These are phyloP conservation scores for Cyclanthera cordifolia DNA, from an alignment of 306 rosid genomes.

Conservation along the genomic window DNA sequence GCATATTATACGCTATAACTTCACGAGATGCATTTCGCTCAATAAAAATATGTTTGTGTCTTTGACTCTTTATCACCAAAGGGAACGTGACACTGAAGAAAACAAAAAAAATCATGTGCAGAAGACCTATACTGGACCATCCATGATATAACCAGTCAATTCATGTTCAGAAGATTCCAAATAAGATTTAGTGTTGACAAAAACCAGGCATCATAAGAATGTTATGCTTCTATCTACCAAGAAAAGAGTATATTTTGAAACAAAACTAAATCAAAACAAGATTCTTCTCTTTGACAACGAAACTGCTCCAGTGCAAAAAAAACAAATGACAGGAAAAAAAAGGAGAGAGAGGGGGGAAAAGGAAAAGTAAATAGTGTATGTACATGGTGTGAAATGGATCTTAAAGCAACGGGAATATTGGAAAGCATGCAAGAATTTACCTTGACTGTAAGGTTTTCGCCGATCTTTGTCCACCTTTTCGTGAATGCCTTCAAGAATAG, in stretches of 20 bases:
- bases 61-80: not conserved
- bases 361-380: not conserved
- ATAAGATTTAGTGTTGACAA: not conserved
- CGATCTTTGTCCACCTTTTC: conserved; percentile 76
- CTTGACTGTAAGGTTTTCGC: conserved; percentile 56
- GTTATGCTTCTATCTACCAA: not conserved
- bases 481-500: conserved; percentile 90
- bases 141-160: not conserved
- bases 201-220: not conserved
- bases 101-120: not conserved
- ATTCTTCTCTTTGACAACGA: not conserved
- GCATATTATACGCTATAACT: not conserved
- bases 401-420: conserved; percentile 7
- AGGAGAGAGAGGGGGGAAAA: not conserved
- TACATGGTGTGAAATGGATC: not conserved
- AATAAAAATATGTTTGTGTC: not conserved
- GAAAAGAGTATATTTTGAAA: not conserved
- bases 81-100: not conserved
- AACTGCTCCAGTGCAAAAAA: not conserved
- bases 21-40: not conserved
- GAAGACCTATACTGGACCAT: not conserved
- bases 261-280: not conserved
- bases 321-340: not conserved
- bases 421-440: conserved; percentile 28
- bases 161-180: not conserved